A percentile compares a stretch with the other conserved stretches of the same genome.
phyloP scores from a whole-genome alignment of 1,139 yeast genomes.

The Debaryomyces coudertii region DNA sequence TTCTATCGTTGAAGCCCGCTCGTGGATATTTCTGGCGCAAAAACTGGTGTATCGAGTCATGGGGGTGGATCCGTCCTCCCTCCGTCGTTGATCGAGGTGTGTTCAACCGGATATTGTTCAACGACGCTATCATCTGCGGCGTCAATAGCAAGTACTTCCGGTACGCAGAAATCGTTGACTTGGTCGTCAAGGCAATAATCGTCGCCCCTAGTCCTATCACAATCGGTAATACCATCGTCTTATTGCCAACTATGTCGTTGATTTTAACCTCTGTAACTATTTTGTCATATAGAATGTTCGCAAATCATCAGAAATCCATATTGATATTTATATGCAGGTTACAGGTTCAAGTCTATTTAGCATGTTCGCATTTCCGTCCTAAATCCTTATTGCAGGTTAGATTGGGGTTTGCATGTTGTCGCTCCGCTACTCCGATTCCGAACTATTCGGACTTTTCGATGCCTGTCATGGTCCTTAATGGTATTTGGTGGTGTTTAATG shows the following conservation, averaged over 20 bases:
- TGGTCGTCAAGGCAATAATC: constrained; percentile 53
- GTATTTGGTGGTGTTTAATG: not conserved
- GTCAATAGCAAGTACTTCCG: constrained; percentile 47
- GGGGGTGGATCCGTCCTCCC: constrained; percentile 19
- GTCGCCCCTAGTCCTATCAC: constrained; percentile 62
- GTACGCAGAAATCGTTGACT: constrained; percentile 51
- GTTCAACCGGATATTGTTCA: constrained; percentile 45
- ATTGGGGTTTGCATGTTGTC: not conserved
- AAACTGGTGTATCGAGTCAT: constrained; percentile 23
- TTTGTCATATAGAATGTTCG: constrained; percentile 1
- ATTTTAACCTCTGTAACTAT: not conserved
- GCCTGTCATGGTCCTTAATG: not conserved
- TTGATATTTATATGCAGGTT: not conserved
- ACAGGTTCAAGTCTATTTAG: not conserved
- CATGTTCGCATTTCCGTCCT: not conserved
- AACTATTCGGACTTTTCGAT: constrained; percentile 5
- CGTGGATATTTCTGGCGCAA: constrained; percentile 40
- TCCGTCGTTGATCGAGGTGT: constrained; percentile 18
- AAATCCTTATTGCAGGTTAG: constrained; percentile 1
- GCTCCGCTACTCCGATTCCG: constrained; percentile 8
- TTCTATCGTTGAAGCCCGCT: constrained; percentile 51
- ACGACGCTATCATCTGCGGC: constrained; percentile 57
- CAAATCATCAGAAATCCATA: constrained; percentile 2
- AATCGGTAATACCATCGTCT: constrained; percentile 54
- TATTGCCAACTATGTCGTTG: not conserved